Percentiles rank a stretch among this genome's conserved stretches.
Evolutionary conservation across 768 basidiomycete species (phyloP).

Genomic region (Amanita exitialis): DNA sequence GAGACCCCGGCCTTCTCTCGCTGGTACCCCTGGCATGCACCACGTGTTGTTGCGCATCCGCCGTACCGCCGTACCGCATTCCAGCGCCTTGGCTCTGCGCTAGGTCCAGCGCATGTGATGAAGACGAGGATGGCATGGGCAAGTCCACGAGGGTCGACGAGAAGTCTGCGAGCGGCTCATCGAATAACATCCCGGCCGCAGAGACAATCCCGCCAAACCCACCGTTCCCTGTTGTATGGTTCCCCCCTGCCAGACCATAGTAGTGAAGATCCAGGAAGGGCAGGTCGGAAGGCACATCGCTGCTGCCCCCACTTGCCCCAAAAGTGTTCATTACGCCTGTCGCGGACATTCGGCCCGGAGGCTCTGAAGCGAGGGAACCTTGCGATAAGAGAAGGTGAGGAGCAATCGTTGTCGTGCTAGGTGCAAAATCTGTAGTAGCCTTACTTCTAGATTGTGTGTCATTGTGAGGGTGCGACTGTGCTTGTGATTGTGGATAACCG

Average conservation of each 20-base stretch:
- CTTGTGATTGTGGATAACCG: not conserved
- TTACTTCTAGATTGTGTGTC: not conserved
- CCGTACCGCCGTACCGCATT: constrained; percentile 7
- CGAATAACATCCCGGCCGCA: constrained; percentile 11
- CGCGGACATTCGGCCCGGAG: not conserved
- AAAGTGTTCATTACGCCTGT: constrained; percentile 17
- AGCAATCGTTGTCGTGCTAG: not conserved
- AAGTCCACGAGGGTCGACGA: not conserved
- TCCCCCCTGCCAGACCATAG: constrained; percentile 19
- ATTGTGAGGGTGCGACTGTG: not conserved
- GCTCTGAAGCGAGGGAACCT: not conserved
- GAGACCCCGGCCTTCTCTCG: not conserved
- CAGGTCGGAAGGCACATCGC: constrained; percentile 30
- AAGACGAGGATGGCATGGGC: not conserved
- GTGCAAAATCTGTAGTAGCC: not conserved
- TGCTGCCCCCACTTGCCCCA: constrained; percentile 6
- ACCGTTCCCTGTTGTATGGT: constrained; percentile 1
- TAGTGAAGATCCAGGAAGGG: constrained; percentile 73
- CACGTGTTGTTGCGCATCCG: constrained; percentile 4
- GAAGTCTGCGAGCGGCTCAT: constrained; percentile 4
- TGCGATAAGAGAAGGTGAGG: constrained; percentile 4
- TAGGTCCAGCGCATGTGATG: constrained; percentile 27
- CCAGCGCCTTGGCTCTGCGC: constrained; percentile 14
- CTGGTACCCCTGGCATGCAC: constrained; percentile 1
- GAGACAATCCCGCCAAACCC: constrained; percentile 11